These are phyloP conservation scores for Dissophora ornata DNA, from an alignment of 192 early-diverging fungal species.

Conservation along the genomic window DNA sequence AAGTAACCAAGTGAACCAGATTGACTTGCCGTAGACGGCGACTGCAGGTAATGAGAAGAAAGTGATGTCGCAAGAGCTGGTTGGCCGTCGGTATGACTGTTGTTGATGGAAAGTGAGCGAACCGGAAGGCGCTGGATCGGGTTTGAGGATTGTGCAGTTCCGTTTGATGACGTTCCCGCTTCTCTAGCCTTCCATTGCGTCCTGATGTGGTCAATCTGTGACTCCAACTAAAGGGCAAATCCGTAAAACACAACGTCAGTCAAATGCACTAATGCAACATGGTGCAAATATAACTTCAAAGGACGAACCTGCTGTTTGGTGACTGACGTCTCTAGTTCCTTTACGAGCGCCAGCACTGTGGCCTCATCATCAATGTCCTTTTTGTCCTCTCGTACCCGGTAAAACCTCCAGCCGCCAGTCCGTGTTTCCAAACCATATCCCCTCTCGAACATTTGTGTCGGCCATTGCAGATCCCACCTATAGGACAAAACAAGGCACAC, in stretches of 20 bases:
- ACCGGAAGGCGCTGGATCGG: slow-evolving; percentile 15
- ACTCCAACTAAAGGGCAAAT: slow-evolving; percentile 21
- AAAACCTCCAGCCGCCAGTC: slow-evolving; percentile 66
- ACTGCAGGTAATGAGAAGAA: slow-evolving; percentile 44
- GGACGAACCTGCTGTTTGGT: slow-evolving; percentile 57
- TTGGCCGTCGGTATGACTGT: slow-evolving; percentile 17
- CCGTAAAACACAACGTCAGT: too few species aligned
- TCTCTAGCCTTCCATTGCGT: slow-evolving; percentile 50
- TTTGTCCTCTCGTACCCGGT: slow-evolving; percentile 71
- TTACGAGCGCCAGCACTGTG: slow-evolving; percentile 56
- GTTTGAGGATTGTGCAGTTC: slow-evolving; percentile 8
- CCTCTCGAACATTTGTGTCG: slow-evolving; percentile 63
- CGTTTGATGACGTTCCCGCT: slow-evolving; percentile 31
- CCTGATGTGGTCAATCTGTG: slow-evolving; percentile 40
- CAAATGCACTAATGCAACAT: too few species aligned
- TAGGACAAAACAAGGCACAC: not conserved
- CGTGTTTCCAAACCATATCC: slow-evolving; percentile 60
- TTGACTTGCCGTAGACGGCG: slow-evolving; percentile 34
- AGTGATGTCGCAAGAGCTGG: slow-evolving; percentile 24
- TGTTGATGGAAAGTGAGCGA: slow-evolving; percentile 37
- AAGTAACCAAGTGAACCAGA: slow-evolving; percentile 42
- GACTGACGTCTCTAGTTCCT: slow-evolving; percentile 61
- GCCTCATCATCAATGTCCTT: slow-evolving; percentile 65
- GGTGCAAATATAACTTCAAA: too few species aligned
- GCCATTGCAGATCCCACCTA: slow-evolving; percentile 64